phyloP scores from a whole-genome alignment of 306 rosid genomes.

The Begonia peltatifolia region DNA sequence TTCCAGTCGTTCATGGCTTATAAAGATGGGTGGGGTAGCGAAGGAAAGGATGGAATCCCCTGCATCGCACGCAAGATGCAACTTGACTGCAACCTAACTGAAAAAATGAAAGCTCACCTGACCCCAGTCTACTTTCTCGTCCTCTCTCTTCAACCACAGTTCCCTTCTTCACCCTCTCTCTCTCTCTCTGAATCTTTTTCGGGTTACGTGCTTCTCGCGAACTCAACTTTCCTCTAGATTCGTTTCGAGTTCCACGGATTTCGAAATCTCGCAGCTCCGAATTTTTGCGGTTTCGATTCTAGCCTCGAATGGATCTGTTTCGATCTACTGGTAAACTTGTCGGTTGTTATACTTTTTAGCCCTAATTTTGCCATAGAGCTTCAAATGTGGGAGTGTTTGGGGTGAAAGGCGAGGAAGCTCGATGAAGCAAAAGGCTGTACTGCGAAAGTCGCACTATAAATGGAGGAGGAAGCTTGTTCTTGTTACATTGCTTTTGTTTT shows the following conservation, averaged over 20 bases:
- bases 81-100: too few relatives aligned
- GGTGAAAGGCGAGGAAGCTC: conserved; percentile 14
- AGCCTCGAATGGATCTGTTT: conserved; percentile 37
- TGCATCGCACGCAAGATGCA: too few relatives aligned
- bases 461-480: conserved; percentile 63
- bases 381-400: conserved; percentile 27
- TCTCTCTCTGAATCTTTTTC: background rate
- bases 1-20: too few relatives aligned
- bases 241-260: conserved; percentile 10
- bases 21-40: too few relatives aligned
- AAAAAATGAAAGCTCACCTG: too few relatives aligned
- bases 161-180: background rate
- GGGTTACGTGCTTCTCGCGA: conserved; percentile 15
- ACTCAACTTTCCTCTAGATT: conserved; percentile 2
- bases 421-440: conserved; percentile 75
- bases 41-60: too few relatives aligned
- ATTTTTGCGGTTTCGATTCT: conserved; percentile 1
- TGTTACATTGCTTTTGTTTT: conserved; percentile 36
- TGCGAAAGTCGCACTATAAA: conserved; percentile 42
- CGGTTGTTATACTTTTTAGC: too few relatives aligned
- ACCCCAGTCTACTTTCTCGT: background rate
- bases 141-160: too few relatives aligned
- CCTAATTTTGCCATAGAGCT: background rate
- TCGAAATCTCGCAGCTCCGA: conserved; percentile 1
- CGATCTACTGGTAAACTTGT: conserved; percentile 7